Evolutionary conservation across 164 flowering plant genomes (phyloP).

Genomic region (Sedum album): DNA sequence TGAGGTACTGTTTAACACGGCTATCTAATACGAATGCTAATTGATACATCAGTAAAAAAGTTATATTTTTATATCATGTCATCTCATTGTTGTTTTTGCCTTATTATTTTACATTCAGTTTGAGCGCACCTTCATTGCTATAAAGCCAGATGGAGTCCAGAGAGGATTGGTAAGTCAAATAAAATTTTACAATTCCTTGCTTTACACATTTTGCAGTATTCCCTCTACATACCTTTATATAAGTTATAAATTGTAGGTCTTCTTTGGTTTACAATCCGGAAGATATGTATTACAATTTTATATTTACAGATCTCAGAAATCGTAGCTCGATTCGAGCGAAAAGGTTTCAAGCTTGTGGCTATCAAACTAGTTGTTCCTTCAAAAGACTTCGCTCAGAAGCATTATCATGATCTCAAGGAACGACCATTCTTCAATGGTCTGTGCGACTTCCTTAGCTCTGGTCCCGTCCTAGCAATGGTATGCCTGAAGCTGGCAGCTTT

Average conservation of each 20-base stretch:
- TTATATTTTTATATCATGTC: neutral
- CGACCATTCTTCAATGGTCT: conserved; percentile 94
- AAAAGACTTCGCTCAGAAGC: conserved; percentile 86
- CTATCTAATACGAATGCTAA: neutral
- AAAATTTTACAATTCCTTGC: neutral
- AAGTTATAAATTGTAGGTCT: neutral
- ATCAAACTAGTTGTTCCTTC: conserved; percentile 75
- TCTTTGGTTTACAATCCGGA: neutral
- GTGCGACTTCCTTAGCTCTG: conserved; percentile 94
- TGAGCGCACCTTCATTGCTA: conserved; percentile 95
- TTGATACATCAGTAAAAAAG: neutral
- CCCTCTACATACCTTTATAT: neutral
- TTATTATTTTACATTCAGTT: conserved; percentile 28
- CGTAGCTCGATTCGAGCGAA: conserved; percentile 82
- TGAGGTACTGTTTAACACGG: conserved; percentile 40
- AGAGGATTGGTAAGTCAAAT: conserved; percentile 74
- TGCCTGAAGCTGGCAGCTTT: conserved; percentile 11
- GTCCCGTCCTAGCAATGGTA: conserved; percentile 98
- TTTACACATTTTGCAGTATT: neutral
- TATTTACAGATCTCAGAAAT: conserved; percentile 82
- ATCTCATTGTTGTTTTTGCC: neutral
- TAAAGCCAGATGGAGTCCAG: conserved; percentile 99
- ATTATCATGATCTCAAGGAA: conserved; percentile 89
- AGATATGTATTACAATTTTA: neutral
- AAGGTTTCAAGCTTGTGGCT: conserved; percentile 92